Conservation (phyloP, 2,329 filamentous ascomycete species). For the Neoarthrinium moseri region DNA sequence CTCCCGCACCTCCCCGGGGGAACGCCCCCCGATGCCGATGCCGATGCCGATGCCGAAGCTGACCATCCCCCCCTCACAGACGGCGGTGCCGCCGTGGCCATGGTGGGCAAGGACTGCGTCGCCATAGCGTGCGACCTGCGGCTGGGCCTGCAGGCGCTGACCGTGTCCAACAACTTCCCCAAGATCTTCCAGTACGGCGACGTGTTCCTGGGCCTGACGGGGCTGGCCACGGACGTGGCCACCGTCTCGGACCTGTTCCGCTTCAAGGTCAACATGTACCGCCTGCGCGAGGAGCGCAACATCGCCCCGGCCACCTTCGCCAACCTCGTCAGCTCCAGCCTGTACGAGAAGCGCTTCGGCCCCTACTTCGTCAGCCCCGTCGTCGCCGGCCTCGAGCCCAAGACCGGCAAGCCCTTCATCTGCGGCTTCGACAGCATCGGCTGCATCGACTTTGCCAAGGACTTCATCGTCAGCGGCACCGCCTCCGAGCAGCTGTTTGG, state of each 20-base stretch:
- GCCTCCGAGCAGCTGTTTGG: slow-evolving; percentile 97
- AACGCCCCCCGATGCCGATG: too few relatives aligned
- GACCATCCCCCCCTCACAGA: slow-evolving; percentile 38
- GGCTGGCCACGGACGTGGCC: slow-evolving; percentile 91
- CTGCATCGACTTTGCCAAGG: slow-evolving; percentile 99
- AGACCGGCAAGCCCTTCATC: slow-evolving; percentile 92
- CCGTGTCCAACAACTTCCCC: slow-evolving; percentile 99
- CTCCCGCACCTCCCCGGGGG: background rate
- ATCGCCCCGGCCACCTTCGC: slow-evolving; percentile 94
- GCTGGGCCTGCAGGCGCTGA: slow-evolving; percentile 92
- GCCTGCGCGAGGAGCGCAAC: slow-evolving; percentile 93
- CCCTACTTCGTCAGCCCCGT: slow-evolving; percentile 96
- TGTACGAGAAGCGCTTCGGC: slow-evolving; percentile 95
- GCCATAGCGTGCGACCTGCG: slow-evolving; percentile 99
- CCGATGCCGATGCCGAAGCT: too few relatives aligned
- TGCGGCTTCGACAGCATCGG: slow-evolving; percentile 99
- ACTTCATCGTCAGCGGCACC: slow-evolving; percentile 97
- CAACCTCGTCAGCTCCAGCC: slow-evolving; percentile 85
- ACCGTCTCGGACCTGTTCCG: slow-evolving; percentile 97
- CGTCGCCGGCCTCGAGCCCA: slow-evolving; percentile 91
- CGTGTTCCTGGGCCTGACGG: slow-evolving; percentile 92
- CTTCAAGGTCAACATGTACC: slow-evolving; percentile 99
- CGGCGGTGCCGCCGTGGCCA: slow-evolving; percentile 94
- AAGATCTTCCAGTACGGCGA: slow-evolving; percentile 98
- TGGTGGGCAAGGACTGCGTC: slow-evolving; percentile 99